Percentiles rank a stretch among this genome's conserved stretches.
phyloP scores from a whole-genome alignment of 2,329 filamentous ascomycete genomes.

The Didymella segeticola region DNA sequence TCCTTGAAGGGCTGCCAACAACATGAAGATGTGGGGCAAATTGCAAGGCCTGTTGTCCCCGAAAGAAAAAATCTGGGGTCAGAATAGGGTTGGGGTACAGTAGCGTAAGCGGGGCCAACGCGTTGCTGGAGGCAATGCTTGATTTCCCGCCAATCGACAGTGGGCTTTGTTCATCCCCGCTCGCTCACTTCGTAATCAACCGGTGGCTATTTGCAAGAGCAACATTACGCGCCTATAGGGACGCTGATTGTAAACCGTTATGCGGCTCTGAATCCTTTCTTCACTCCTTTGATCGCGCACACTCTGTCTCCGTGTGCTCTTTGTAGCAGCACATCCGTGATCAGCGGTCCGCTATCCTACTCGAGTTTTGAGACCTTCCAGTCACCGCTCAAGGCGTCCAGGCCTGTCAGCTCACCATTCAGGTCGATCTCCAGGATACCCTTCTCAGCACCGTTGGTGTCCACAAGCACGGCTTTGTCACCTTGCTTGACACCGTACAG shows the following conservation, averaged over 20 bases:
- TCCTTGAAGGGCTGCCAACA: conserved; percentile 21
- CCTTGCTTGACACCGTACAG: conserved; percentile 48
- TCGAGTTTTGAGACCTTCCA: conserved; percentile 43
- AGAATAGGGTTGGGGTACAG: conserved; percentile 26
- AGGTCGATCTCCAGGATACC: conserved; percentile 39
- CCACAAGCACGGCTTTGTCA: conserved; percentile 45
- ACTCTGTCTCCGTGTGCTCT: conserved; percentile 7
- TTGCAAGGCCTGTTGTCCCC: conserved; percentile 19
- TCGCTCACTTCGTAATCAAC: not conserved
- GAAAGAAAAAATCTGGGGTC: conserved; percentile 22
- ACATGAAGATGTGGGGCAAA: conserved; percentile 12
- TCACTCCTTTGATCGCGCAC: not conserved
- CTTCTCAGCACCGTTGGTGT: conserved; percentile 39
- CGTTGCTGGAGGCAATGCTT: conserved; percentile 15
- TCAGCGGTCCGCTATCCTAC: conserved; percentile 22
- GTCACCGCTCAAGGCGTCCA: conserved; percentile 40
- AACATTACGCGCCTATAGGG: not conserved
- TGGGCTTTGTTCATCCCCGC: conserved; percentile 1
- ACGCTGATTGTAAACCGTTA: not conserved
- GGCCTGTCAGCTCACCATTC: conserved; percentile 38
- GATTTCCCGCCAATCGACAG: conserved; percentile 34
- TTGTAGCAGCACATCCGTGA: conserved; percentile 4
- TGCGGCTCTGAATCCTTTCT: conserved; percentile 1
- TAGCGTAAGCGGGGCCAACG: conserved; percentile 25
- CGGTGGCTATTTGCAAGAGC: conserved; percentile 9